Evolutionary conservation across 108 stramenopile genomes (phyloP).

Genomic region (Skeletonema menzelii): DNA sequence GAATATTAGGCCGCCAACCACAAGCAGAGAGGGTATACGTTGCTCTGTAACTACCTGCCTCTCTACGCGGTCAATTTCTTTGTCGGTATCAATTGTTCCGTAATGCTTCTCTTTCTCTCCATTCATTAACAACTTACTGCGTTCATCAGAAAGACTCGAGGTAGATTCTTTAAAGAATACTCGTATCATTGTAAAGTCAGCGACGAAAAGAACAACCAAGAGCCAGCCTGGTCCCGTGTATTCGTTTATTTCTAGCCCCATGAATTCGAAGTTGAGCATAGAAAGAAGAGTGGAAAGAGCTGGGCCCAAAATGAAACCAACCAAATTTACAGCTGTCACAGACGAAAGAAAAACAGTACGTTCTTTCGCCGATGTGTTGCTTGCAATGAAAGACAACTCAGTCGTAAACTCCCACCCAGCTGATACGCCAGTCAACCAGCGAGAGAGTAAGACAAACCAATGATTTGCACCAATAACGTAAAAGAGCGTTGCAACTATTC

Average conservation of each 20-base stretch:
- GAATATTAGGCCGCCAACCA: neutral
- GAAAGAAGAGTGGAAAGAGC: conserved; percentile 1
- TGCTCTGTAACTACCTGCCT: neutral
- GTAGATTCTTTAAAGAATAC: conserved; percentile 5
- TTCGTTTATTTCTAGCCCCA: conserved; percentile 16
- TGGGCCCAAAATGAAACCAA: conserved; percentile 18
- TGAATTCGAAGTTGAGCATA: conserved; percentile 9
- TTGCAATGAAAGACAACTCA: conserved; percentile 11
- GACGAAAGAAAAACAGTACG: conserved; percentile 15
- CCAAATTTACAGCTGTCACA: conserved; percentile 12
- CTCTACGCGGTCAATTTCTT: neutral
- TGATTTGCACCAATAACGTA: conserved; percentile 7
- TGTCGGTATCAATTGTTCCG: neutral
- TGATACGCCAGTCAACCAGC: conserved; percentile 14
- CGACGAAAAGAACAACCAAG: conserved; percentile 8
- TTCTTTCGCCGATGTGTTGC: conserved; percentile 11
- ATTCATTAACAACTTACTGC: neutral
- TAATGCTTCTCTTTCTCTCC: neutral
- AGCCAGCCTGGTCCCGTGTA: conserved; percentile 25
- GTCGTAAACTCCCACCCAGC: conserved; percentile 23
- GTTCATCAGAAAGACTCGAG: neutral
- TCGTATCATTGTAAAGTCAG: conserved; percentile 16
- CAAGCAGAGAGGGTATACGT: neutral
- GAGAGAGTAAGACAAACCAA: neutral
- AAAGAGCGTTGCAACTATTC: neutral